These are phyloP conservation scores for Sclerotinia trifoliorum DNA, from an alignment of 2,329 filamentous ascomycete species.

Conservation along the genomic window DNA sequence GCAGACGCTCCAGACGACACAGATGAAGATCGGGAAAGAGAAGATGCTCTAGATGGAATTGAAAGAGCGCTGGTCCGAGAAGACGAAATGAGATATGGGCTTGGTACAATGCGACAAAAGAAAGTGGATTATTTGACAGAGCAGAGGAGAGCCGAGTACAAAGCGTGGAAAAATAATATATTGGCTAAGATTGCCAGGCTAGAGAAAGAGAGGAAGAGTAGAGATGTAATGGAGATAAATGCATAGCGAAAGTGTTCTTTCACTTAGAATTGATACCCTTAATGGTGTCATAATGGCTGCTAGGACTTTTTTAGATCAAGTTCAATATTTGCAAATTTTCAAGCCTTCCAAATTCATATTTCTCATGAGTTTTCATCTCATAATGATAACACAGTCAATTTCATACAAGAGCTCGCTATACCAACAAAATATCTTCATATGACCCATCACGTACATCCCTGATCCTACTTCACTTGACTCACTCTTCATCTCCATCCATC, in stretches of 20 bases:
- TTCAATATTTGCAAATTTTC: not conserved
- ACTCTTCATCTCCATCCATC: not conserved
- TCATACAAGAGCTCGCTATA: not conserved
- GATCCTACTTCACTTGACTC: not conserved
- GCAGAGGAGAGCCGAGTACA: constrained; percentile 59
- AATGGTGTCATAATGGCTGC: not conserved
- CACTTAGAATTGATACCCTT: not conserved
- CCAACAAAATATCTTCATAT: not conserved
- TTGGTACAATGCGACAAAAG: constrained; percentile 69
- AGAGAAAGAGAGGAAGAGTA: constrained; percentile 23
- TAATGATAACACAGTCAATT: not conserved
- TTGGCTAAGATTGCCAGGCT: constrained; percentile 54
- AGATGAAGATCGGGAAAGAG: constrained; percentile 36
- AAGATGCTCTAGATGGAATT: constrained; percentile 40
- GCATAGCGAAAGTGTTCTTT: not conserved
- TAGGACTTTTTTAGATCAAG: not conserved
- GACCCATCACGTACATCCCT: too few relatives aligned
- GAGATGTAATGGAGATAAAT: constrained; percentile 10
- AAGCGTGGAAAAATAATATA: constrained; percentile 62
- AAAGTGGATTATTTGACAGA: constrained; percentile 70
- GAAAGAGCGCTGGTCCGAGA: constrained; percentile 20
- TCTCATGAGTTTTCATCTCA: not conserved
- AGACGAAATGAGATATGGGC: constrained; percentile 28
- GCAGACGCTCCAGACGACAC: constrained; percentile 39
- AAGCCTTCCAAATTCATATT: not conserved